Percentiles rank a stretch among this genome's conserved stretches.
Evolutionary conservation across 2,329 filamentous ascomycete genomes (phyloP).

Genomic region (Emericellopsis atlantica): DNA sequence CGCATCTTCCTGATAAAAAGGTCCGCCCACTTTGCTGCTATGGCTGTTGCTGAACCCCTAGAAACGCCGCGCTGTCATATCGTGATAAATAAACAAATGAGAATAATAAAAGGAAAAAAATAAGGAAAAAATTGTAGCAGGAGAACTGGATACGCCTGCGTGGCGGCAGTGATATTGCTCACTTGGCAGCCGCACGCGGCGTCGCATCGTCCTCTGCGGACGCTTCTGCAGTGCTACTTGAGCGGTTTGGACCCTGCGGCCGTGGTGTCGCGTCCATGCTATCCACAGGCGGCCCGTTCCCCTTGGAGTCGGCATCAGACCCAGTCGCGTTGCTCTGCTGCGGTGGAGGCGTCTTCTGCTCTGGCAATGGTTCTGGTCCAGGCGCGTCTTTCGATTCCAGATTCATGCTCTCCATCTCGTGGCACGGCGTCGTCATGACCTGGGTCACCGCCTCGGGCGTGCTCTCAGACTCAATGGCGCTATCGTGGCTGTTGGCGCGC

Average conservation of each 20-base stretch:
- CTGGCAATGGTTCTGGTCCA: constrained; percentile 7
- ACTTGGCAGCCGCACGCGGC: not conserved
- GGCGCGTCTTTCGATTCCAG: not conserved
- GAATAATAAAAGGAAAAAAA: not conserved
- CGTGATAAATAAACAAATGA: not conserved
- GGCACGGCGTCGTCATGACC: constrained; percentile 33
- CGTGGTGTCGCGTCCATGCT: constrained; percentile 31
- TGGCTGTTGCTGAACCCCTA: not conserved
- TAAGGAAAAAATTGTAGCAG: no score
- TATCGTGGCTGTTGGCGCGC: constrained; percentile 89
- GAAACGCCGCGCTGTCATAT: constrained; percentile 3
- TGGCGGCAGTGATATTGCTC: not conserved
- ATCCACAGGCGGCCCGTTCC: constrained; percentile 5
- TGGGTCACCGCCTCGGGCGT: constrained; percentile 39
- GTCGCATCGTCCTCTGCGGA: constrained; percentile 2
- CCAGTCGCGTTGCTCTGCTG: not conserved
- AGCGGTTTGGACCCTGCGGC: constrained; percentile 10
- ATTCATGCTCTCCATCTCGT: constrained; percentile 17
- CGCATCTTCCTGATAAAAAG: no score
- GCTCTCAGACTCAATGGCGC: constrained; percentile 45
- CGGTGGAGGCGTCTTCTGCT: constrained; percentile 3
- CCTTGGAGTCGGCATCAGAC: not conserved
- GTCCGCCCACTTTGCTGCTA: no score
- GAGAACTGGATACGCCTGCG: no score
- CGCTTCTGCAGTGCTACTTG: not conserved